Conservation (phyloP, 345 rosid genomes). For the Garcia nutans region DNA sequence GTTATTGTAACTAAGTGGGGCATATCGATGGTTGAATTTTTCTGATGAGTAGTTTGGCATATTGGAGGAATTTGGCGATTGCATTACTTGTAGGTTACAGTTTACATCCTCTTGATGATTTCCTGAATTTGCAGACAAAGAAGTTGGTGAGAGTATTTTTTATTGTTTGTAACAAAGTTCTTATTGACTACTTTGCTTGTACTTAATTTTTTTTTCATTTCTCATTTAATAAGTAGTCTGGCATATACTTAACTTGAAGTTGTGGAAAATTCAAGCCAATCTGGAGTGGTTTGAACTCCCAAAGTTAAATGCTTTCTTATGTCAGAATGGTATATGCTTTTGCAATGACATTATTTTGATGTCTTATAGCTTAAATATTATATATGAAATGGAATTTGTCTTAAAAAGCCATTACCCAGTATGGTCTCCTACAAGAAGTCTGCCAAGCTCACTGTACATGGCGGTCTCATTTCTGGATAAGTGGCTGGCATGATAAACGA, state of each 20-base stretch:
- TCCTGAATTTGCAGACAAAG: background rate
- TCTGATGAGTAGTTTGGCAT: slow-evolving; percentile 2
- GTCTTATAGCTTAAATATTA: background rate
- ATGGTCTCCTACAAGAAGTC: background rate
- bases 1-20: background rate
- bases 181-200: background rate
- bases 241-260: background rate
- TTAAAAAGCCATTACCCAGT: background rate
- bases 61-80: background rate
- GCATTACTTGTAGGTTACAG: background rate
- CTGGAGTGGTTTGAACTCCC: background rate
- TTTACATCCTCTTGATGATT: background rate
- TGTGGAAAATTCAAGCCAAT: background rate
- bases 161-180: background rate
- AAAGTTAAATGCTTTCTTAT: background rate
- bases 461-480: background rate
- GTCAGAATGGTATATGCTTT: background rate
- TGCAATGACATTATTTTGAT: background rate
- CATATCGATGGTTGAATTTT: background rate
- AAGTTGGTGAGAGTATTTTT: background rate
- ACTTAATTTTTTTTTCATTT: background rate
- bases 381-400: background rate
- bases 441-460: background rate
- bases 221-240: background rate
- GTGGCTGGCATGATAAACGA: background rate